Evolutionary conservation across 1,284 basidiomycete species (phyloP).

Genomic region (Leccinum huronense): DNA sequence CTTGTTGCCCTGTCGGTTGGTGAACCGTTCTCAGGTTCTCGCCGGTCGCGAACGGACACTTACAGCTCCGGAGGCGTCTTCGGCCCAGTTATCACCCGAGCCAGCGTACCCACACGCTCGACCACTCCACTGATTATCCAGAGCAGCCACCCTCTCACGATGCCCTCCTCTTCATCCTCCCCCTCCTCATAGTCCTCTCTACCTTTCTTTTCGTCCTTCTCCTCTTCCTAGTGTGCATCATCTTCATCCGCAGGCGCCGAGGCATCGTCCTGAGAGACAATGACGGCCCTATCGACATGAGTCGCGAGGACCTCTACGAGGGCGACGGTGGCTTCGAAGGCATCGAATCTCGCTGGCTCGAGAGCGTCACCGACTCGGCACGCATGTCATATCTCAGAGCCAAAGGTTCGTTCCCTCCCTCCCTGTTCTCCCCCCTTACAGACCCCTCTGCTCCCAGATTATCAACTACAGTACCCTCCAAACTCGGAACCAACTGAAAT

Average conservation of each 20-base stretch:
- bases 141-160: slow-evolving; percentile 43
- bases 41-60: slow-evolving; percentile 29
- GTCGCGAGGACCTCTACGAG: slow-evolving; percentile 84
- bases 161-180: slow-evolving; percentile 80
- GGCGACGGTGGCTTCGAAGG: slow-evolving; percentile 91
- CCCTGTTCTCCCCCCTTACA: slow-evolving; percentile 1
- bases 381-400: slow-evolving; percentile 79
- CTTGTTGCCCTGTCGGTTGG: slow-evolving; percentile 60
- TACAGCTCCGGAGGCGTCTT: slow-evolving; percentile 57
- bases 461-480: slow-evolving; percentile 87
- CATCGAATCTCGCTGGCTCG: slow-evolving; percentile 92
- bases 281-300: slow-evolving; percentile 93
- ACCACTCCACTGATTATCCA: slow-evolving; percentile 21
- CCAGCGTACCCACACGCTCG: slow-evolving; percentile 39
- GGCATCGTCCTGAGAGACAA: slow-evolving; percentile 83
- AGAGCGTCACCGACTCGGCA: slow-evolving; percentile 69
- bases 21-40: slow-evolving; percentile 44
- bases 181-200: slow-evolving; percentile 87
- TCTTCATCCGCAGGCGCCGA: slow-evolving; percentile 77
- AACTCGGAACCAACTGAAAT: slow-evolving; percentile 94
- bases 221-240: slow-evolving; percentile 83
- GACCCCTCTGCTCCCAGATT: slow-evolving; percentile 55
- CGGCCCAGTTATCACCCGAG: slow-evolving; percentile 56
- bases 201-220: slow-evolving; percentile 92
- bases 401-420: slow-evolving; percentile 63